Evolutionary conservation across 768 basidiomycete genomes (phyloP).

Genomic region (Asterophora parasitica): DNA sequence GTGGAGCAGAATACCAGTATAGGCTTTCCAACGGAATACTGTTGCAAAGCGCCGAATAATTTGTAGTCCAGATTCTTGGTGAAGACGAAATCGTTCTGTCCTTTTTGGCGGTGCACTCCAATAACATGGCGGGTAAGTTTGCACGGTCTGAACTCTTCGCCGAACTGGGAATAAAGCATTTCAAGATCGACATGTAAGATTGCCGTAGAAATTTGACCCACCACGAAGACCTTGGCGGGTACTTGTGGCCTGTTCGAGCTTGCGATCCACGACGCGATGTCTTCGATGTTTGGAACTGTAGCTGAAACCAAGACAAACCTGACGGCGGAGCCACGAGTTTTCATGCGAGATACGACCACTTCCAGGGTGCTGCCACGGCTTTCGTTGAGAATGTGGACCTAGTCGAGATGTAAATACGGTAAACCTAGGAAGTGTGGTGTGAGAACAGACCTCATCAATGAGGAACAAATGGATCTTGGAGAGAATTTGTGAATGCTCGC

Average conservation of each 20-base stretch:
- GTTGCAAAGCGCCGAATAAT: conserved; percentile 66
- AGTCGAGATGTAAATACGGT: neutral
- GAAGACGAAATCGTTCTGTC: conserved; percentile 79
- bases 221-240: conserved; percentile 68
- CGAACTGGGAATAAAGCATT: conserved; percentile 56
- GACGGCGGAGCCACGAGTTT: conserved; percentile 58
- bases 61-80: conserved; percentile 64
- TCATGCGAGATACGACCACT: conserved; percentile 94
- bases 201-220: conserved; percentile 19
- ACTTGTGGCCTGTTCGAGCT: conserved; percentile 27
- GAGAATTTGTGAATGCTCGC: conserved; percentile 59
- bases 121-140: conserved; percentile 69
- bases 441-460: conserved; percentile 72
- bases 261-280: conserved; percentile 88
- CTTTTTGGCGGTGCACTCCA: conserved; percentile 56
- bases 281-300: conserved; percentile 89
- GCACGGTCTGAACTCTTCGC: conserved; percentile 89
- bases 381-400: conserved; percentile 95
- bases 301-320: conserved; percentile 91
- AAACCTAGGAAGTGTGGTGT: neutral
- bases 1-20: conserved; percentile 88
- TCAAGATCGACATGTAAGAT: neutral
- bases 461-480: conserved; percentile 75
- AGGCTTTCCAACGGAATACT: conserved; percentile 75
- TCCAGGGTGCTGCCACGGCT: conserved; percentile 88